Evolutionary conservation across 257 asterid species (phyloP).

Genomic region (Mitragyna speciosa): DNA sequence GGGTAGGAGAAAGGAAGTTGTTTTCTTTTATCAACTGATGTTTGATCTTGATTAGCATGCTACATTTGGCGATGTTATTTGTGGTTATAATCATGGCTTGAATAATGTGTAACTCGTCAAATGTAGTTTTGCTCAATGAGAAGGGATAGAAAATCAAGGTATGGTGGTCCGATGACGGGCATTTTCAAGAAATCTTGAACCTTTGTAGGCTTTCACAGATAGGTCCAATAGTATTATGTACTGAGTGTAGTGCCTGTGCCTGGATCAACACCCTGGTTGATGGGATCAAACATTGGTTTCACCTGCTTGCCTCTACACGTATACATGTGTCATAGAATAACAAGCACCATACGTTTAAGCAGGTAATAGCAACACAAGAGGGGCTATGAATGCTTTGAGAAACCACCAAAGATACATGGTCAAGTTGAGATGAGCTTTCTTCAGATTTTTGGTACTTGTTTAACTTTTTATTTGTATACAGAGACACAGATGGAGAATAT

Average conservation of each 20-base stretch:
- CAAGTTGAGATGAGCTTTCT: background rate
- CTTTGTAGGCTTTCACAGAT: background rate
- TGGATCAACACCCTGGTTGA: too few relatives aligned
- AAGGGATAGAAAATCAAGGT: background rate
- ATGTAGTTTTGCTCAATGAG: background rate
- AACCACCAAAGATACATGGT: background rate
- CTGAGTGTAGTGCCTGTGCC: background rate
- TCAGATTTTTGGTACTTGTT: background rate
- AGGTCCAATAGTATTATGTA: background rate
- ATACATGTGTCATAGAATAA: background rate
- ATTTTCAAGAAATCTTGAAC: background rate
- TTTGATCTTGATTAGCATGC: background rate
- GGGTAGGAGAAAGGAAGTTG: background rate
- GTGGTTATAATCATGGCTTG: background rate
- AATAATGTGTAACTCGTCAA: background rate
- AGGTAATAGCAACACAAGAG: background rate
- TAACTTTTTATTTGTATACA: background rate
- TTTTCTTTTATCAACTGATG: background rate
- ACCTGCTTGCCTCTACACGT: background rate
- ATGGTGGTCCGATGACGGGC: background rate
- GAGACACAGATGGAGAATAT: background rate
- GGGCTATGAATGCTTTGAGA: background rate
- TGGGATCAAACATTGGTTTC: background rate
- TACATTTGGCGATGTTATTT: too few relatives aligned
- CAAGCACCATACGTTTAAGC: background rate